These are phyloP conservation scores for Teratosphaeria gauchensis DNA, from an alignment of 2,329 filamentous ascomycete genomes.

Conservation along the genomic window DNA sequence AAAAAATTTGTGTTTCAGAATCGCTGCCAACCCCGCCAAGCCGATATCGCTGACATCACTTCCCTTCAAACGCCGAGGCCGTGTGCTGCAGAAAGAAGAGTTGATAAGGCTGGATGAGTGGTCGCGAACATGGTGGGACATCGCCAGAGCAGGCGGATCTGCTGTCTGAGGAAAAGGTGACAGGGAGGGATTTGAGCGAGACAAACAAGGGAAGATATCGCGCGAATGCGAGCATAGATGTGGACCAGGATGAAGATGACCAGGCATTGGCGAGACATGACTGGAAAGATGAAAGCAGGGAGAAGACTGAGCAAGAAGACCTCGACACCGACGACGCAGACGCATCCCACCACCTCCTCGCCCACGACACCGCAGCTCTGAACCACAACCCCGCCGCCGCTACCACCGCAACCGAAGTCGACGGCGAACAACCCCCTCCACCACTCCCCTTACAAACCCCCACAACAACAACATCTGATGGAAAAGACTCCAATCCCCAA, in stretches of 20 bases:
- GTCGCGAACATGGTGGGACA: not conserved
- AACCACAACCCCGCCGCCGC: not conserved
- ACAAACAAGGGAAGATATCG: not conserved
- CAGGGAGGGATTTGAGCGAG: not conserved
- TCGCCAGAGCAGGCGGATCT: not conserved
- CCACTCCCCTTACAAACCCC: not conserved
- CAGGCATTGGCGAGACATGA: no score
- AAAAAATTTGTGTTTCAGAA: not conserved
- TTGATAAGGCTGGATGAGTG: slow-evolving; percentile 2
- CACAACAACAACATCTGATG: no score
- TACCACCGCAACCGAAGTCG: slow-evolving; percentile 3
- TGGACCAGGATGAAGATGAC: not conserved
- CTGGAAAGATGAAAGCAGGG: not conserved
- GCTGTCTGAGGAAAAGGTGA: not conserved
- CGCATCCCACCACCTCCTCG: slow-evolving; percentile 9
- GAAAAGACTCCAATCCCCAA: slow-evolving; percentile 19
- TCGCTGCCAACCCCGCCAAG: not conserved
- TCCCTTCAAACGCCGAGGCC: not conserved
- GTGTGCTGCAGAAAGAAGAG: not conserved
- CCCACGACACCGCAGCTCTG: slow-evolving; percentile 6
- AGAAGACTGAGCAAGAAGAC: not conserved
- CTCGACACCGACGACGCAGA: slow-evolving; percentile 5
- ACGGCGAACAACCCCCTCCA: slow-evolving; percentile 11
- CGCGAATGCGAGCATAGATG: not conserved
- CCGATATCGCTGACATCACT: not conserved